A percentile compares a stretch with the other conserved stretches of the same genome.
Conservation (phyloP, 1,284 basidiomycete species). For the Cystobasidiaceae sp. region DNA sequence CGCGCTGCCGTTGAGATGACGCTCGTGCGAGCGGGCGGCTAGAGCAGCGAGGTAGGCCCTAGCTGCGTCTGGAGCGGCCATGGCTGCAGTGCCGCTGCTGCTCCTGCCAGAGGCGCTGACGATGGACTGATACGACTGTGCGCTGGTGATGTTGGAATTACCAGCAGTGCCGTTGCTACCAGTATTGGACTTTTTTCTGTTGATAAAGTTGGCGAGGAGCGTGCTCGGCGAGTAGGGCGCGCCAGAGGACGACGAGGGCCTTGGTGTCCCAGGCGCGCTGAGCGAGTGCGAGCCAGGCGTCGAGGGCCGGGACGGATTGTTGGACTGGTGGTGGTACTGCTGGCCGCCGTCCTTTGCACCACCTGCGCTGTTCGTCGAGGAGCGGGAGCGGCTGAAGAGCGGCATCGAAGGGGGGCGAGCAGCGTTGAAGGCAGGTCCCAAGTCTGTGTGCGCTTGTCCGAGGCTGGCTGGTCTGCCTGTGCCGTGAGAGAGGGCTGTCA, state of each 20-base stretch:
- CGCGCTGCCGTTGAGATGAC: background rate
- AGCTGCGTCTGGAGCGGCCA: conserved; percentile 11
- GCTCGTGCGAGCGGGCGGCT: background rate
- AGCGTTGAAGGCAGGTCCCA: background rate
- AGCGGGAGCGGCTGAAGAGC: conserved; percentile 20
- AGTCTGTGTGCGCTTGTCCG: background rate
- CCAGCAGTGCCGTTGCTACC: background rate
- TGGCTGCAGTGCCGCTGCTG: too few species aligned
- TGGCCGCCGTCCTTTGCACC: background rate
- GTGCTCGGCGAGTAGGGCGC: background rate
- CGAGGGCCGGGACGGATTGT: background rate
- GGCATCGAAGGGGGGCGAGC: conserved; percentile 3
- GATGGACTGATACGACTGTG: background rate
- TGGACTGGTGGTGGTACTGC: background rate
- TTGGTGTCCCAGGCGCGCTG: too few species aligned
- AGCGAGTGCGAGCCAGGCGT: too few species aligned
- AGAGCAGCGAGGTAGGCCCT: conserved; percentile 16
- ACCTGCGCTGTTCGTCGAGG: background rate
- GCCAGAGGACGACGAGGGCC: background rate
- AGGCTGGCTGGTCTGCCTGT: too few species aligned
- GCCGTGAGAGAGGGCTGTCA: too few species aligned
- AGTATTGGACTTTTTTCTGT: background rate
- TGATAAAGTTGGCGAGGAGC: background rate
- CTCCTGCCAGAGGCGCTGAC: background rate
- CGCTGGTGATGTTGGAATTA: background rate